A percentile compares a stretch with the other conserved stretches of the same genome.
These are phyloP conservation scores for Trametes hirsuta DNA, from an alignment of 1,284 basidiomycete species.

Conservation along the genomic window DNA sequence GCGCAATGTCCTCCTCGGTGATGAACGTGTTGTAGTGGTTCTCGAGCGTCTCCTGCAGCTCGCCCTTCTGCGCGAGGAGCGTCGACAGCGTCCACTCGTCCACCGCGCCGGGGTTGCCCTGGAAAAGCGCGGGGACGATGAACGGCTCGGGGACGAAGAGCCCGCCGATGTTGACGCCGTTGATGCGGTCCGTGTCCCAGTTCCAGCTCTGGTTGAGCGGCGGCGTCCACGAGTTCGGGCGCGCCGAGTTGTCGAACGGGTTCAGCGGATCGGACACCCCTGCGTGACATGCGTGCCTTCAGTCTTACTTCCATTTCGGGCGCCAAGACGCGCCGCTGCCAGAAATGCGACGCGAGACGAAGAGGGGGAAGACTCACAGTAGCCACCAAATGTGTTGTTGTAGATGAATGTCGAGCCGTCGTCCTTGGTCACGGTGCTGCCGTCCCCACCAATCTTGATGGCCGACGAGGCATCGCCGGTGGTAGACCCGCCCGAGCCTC, in stretches of 20 bases:
- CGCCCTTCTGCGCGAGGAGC: slow-evolving; percentile 44
- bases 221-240: slow-evolving; percentile 66
- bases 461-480: slow-evolving; percentile 20
- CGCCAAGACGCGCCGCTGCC: not conserved
- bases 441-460: slow-evolving; percentile 61
- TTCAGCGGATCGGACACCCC: slow-evolving; percentile 55
- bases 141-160: slow-evolving; percentile 80
- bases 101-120: slow-evolving; percentile 59
- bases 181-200: slow-evolving; percentile 64
- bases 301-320: not conserved
- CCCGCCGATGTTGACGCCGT: slow-evolving; percentile 76
- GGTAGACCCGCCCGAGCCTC: slow-evolving; percentile 13
- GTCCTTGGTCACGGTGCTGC: slow-evolving; percentile 61
- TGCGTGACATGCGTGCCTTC: slow-evolving; percentile 12
- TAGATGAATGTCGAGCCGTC: slow-evolving; percentile 73
- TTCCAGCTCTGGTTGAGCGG: slow-evolving; percentile 67
- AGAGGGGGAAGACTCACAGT: slow-evolving; percentile 53
- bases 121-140: slow-evolving; percentile 78
- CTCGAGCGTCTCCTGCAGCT: slow-evolving; percentile 32
- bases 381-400: slow-evolving; percentile 71
- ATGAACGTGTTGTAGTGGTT: slow-evolving; percentile 65
- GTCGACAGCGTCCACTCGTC: slow-evolving; percentile 64
- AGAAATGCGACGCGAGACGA: not conserved
- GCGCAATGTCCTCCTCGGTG: slow-evolving; percentile 37
- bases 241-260: slow-evolving; percentile 69